These are phyloP conservation scores for Mycothermus thermophilus DNA, from an alignment of 495 filamentous ascomycete species.

Conservation along the genomic window DNA sequence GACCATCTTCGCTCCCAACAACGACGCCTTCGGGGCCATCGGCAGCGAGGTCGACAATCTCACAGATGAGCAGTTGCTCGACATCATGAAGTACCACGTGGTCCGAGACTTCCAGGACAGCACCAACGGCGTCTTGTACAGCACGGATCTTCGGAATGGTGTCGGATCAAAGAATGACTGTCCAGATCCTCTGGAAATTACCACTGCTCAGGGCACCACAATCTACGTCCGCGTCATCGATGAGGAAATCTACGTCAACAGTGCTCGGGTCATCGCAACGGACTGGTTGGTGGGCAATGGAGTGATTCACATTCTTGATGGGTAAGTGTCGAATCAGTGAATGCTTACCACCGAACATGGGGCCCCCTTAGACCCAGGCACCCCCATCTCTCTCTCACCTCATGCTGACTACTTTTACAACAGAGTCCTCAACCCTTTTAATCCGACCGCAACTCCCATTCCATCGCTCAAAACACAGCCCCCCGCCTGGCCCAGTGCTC, in stretches of 20 bases:
- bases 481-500: slow-evolving; percentile 40
- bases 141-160: slow-evolving; percentile 26
- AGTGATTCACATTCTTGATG: slow-evolving; percentile 53
- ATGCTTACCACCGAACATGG: too few species aligned
- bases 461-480: slow-evolving; percentile 29
- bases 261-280: slow-evolving; percentile 22
- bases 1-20: slow-evolving; percentile 48
- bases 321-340: slow-evolving; percentile 17
- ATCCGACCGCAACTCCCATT: slow-evolving; percentile 32
- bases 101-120: too few species aligned
- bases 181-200: too few species aligned
- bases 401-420: slow-evolving; percentile 1
- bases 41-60: slow-evolving; percentile 37
- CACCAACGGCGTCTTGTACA: slow-evolving; percentile 41
- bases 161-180: too few species aligned
- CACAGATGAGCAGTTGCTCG: slow-evolving; percentile 30
- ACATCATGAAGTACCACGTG: slow-evolving; percentile 46
- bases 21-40: slow-evolving; percentile 45
- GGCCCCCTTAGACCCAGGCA: background rate
- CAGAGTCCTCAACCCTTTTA: slow-evolving; percentile 49
- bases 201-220: slow-evolving; percentile 32
- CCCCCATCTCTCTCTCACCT: background rate
- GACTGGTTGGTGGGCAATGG: slow-evolving; percentile 53
- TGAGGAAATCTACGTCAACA: slow-evolving; percentile 29
- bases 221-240: slow-evolving; percentile 38